Evolutionary conservation across 2,329 filamentous ascomycete species (phyloP), one percentile per base, ranked within the genome.

Genomic region (Penicillium sp.): DNA sequence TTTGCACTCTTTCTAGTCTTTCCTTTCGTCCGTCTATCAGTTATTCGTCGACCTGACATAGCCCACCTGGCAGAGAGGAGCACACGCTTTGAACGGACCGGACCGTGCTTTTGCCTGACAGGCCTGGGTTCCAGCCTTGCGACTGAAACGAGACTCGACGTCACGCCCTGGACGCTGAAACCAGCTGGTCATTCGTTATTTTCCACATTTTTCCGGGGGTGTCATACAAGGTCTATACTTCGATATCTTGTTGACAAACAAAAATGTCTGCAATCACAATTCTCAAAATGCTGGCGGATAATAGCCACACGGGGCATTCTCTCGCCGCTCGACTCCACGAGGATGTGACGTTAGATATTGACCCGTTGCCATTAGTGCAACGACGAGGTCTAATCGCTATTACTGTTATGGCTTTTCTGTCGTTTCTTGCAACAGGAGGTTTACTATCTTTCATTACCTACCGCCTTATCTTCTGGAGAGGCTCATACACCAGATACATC

Each of bases 391-490:
- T 83, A 1, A 77, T 82, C 33, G 78, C 79, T 1, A 67, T 83
- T 23, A 72, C 73, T 1, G 59, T 80, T 26, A 78, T 80, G 63
- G 79, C 80, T 29, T 70, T 79, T 47, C 64, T 82, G 31, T 83
- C 81, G 2, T 68, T 80, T 29, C 49, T 81, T 44, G 76, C 79
- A 26, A 79, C 79, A 4, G 67, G 75, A 3, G 54, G 60, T 2
- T 71, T 83, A 5, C 73, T 83, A 6, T 57, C 59, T 11, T 82
- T 82, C 69, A 78, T 83, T 59, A 81, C 80, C 10, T 79, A 80
- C 60, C 78, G 80, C 25, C 68, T 83, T n/a, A 64, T 83, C 31
- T 78, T 78, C 58, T 83, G 80, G 81, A 73, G 77, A 47, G 74
- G 72, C 53, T 77, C 77, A 58, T 80, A 81, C 63, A 67, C 73